Evolutionary conservation across 139 green algal species (phyloP).

Genomic region (Microglena sp.): DNA sequence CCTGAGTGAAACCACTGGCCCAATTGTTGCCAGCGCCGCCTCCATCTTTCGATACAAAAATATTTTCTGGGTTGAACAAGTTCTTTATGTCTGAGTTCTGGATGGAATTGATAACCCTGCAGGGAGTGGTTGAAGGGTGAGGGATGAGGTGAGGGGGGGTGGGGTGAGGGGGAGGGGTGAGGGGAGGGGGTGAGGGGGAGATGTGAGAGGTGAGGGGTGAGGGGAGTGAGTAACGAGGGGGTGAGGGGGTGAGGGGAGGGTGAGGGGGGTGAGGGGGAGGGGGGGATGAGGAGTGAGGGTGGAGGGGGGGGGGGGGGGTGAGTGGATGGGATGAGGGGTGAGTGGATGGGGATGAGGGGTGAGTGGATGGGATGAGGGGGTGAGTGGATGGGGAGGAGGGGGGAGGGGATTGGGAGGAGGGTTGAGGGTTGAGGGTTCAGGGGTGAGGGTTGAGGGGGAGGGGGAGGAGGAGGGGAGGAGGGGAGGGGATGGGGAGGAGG

Average conservation of each 20-base stretch:
- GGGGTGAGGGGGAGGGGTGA: too few species aligned
- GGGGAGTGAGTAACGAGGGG: background rate
- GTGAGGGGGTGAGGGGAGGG: background rate
- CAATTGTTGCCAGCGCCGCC: constrained; percentile 99
- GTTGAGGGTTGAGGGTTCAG: background rate
- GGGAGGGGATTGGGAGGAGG: background rate
- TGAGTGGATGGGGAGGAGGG: background rate
- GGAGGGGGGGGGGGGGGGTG: background rate
- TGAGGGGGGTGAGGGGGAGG: too few species aligned
- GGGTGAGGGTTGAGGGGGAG: background rate
- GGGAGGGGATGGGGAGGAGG: too few species aligned
- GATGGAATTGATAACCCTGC: constrained; percentile 94
- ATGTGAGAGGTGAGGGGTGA: too few species aligned
- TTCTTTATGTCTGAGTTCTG: constrained; percentile 86
- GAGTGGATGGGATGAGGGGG: background rate
- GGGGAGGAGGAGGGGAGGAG: too few species aligned
- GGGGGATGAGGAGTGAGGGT: too few species aligned
- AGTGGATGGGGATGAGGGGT: background rate
- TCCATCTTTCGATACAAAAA: constrained; percentile 86
- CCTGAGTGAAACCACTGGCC: constrained; percentile 90
- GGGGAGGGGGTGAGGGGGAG: background rate
- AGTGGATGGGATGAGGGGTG: background rate
- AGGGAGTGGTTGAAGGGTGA: background rate
- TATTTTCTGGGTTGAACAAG: constrained; percentile 98
- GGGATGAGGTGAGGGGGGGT: too few species aligned